A percentile compares a stretch with the other conserved stretches of the same genome.
Conservation (phyloP, 805 yeast genomes). For the Komagataella ulmi region DNA sequence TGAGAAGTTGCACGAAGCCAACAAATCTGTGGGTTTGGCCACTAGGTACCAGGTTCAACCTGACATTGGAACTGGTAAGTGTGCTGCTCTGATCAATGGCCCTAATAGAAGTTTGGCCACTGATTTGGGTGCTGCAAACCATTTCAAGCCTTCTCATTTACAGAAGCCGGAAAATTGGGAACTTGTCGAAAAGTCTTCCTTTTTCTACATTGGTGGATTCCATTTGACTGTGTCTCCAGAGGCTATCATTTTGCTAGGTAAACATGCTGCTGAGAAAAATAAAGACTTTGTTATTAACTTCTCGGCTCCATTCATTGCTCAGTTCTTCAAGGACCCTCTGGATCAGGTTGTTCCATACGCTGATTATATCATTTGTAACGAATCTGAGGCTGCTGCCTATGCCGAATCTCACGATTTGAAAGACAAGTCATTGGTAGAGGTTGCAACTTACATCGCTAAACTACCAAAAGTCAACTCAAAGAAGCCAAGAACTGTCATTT, state of each 20-base stretch:
- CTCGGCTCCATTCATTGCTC: constrained; percentile 94
- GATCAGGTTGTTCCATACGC: constrained; percentile 73
- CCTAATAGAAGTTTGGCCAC: constrained; percentile 87
- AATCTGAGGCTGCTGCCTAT: constrained; percentile 90
- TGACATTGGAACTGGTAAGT: constrained; percentile 81
- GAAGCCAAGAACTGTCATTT: constrained; percentile 73
- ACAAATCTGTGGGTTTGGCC: constrained; percentile 75
- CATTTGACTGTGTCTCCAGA: constrained; percentile 96
- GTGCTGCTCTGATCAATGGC: constrained; percentile 87
- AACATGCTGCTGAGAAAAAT: constrained; percentile 62
- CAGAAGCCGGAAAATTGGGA: constrained; percentile 85
- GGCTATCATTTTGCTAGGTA: constrained; percentile 79
- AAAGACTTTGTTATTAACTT: constrained; percentile 75
- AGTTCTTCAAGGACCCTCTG: constrained; percentile 87
- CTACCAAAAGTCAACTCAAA: constrained; percentile 59
- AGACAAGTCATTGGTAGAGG: constrained; percentile 41
- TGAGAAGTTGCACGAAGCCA: constrained; percentile 70
- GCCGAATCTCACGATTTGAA: constrained; percentile 72
- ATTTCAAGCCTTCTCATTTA: constrained; percentile 81
- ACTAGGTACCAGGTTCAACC: constrained; percentile 76
- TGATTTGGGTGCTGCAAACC: constrained; percentile 96
- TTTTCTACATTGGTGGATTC: constrained; percentile 96
- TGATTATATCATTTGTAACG: constrained; percentile 89
- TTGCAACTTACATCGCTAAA: constrained; percentile 74
- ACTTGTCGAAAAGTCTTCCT: constrained; percentile 65